Conservation (phyloP, 768 basidiomycete species). For the Heimioporus sp. region DNA sequence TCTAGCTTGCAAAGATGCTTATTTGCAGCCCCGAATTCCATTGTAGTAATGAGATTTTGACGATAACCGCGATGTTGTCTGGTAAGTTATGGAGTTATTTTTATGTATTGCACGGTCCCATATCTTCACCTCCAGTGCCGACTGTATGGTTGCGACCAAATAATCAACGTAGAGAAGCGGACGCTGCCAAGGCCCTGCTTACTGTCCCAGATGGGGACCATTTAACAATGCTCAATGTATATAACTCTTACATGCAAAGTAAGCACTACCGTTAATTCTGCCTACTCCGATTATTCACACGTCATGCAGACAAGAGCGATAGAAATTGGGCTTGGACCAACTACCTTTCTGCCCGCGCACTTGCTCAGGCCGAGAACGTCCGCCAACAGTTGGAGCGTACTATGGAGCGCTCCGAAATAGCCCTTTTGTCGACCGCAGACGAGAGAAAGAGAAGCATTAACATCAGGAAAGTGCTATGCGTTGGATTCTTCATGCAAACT, state of each 20-base stretch:
- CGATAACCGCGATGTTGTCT: slow-evolving; percentile 95
- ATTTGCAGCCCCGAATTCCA: slow-evolving; percentile 93
- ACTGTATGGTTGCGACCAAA: slow-evolving; percentile 94
- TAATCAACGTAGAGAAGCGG: slow-evolving; percentile 86
- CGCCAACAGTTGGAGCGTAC: slow-evolving; percentile 82
- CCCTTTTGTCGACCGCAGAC: slow-evolving; percentile 65
- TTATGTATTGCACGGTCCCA: neutral
- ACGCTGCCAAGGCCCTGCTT: slow-evolving; percentile 84
- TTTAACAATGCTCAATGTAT: slow-evolving; percentile 90
- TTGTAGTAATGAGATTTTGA: slow-evolving; percentile 94
- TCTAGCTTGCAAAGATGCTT: slow-evolving; percentile 82
- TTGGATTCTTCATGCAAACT: slow-evolving; percentile 98
- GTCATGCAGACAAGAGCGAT: slow-evolving; percentile 61
- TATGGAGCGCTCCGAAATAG: slow-evolving; percentile 90
- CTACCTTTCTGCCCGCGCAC: slow-evolving; percentile 79
- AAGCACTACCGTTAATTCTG: slow-evolving; percentile 23
- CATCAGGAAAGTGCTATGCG: slow-evolving; percentile 81
- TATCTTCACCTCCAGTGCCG: slow-evolving; percentile 47
- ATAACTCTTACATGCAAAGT: slow-evolving; percentile 89
- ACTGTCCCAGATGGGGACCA: slow-evolving; percentile 97
- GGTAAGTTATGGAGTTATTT: slow-evolving; percentile 43
- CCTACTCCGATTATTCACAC: neutral
- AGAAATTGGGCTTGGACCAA: slow-evolving; percentile 91
- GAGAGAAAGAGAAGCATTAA: slow-evolving; percentile 69
- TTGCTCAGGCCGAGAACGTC: slow-evolving; percentile 92